A percentile compares a stretch with the other conserved stretches of the same genome.
These are phyloP conservation scores for Truncatella angustata DNA, from an alignment of 2,329 filamentous ascomycete genomes.

Conservation along the genomic window DNA sequence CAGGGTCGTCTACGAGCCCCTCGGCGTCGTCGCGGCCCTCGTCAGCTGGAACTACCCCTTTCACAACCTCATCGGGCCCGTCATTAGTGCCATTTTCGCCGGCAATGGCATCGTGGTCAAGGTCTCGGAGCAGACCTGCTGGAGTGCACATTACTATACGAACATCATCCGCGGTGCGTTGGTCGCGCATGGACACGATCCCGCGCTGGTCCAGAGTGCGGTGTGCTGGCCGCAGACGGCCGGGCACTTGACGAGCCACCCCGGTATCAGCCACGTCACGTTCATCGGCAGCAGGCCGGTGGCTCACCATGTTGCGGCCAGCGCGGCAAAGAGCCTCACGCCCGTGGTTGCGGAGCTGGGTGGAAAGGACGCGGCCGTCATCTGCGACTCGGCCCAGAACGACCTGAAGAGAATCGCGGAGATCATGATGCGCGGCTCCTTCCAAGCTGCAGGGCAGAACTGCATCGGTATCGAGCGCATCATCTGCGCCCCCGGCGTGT, in stretches of 20 bases:
- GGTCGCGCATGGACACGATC: conserved; percentile 76
- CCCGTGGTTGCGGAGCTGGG: conserved; percentile 89
- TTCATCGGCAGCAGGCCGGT: conserved; percentile 92
- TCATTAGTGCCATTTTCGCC: conserved; percentile 87
- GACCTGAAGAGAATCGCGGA: conserved; percentile 73
- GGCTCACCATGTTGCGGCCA: conserved; percentile 83
- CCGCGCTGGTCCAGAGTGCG: conserved; percentile 78
- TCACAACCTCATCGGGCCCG: conserved; percentile 88
- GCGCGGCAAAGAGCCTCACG: conserved; percentile 81
- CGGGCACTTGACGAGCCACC: conserved; percentile 79
- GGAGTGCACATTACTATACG: conserved; percentile 83
- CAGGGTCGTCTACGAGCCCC: conserved; percentile 83
- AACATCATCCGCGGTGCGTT: conserved; percentile 77
- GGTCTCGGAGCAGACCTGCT: conserved; percentile 91
- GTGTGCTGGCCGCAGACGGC: conserved; percentile 87
- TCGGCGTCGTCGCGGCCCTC: conserved; percentile 88
- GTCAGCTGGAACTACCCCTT: conserved; percentile 98
- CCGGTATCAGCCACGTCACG: conserved; percentile 81
- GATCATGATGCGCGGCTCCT: conserved; percentile 86
- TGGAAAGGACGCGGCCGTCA: conserved; percentile 88
- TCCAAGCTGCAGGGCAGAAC: conserved; percentile 95
- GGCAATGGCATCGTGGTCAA: conserved; percentile 94
- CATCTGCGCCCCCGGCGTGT: conserved; percentile 74
- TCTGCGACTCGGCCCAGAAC: conserved; percentile 72
- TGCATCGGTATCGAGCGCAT: conserved; percentile 97